A percentile compares a stretch with the other conserved stretches of the same genome.
Conservation (phyloP, 2,329 filamentous ascomycete species). For the Trichoderma simmonsii region DNA sequence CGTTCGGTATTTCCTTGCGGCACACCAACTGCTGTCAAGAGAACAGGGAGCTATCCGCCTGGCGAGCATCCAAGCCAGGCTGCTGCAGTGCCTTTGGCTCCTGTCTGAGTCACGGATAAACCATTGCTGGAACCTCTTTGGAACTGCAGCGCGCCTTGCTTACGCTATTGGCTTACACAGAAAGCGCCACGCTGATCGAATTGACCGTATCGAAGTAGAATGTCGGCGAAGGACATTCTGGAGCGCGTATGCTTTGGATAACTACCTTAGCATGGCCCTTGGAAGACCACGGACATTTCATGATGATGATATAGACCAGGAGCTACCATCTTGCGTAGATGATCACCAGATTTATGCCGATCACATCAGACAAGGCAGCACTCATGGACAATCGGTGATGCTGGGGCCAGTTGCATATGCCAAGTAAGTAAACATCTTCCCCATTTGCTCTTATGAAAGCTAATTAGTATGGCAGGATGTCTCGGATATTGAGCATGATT, state of each 20-base stretch:
- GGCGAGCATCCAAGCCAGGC: conserved; percentile 1
- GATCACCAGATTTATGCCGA: conserved; percentile 8
- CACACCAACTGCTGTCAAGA: conserved; percentile 1
- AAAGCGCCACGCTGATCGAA: conserved; percentile 10
- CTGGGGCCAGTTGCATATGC: conserved; percentile 1
- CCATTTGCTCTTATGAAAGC: not conserved
- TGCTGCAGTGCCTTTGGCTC: conserved; percentile 11
- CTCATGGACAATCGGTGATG: conserved; percentile 7
- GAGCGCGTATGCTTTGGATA: conserved; percentile 10
- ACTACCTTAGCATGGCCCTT: conserved; percentile 10
- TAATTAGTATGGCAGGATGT: not conserved
- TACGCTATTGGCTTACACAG: conserved; percentile 11
- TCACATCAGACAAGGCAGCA: conserved; percentile 3
- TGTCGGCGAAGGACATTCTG: conserved; percentile 8
- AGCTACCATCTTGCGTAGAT: not conserved
- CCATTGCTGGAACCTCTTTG: conserved; percentile 16
- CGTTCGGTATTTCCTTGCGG: conserved; percentile 7
- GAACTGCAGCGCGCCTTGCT: conserved; percentile 7
- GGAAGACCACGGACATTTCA: conserved; percentile 11
- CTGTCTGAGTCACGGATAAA: conserved; percentile 11
- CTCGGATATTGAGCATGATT: conserved; percentile 10
- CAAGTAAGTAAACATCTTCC: not conserved
- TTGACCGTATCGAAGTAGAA: conserved; percentile 6
- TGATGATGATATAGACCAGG: conserved; percentile 10
- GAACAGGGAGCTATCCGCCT: conserved; percentile 8